These are phyloP conservation scores for Letharia columbiana DNA, from an alignment of 495 filamentous ascomycete species.

Conservation along the genomic window DNA sequence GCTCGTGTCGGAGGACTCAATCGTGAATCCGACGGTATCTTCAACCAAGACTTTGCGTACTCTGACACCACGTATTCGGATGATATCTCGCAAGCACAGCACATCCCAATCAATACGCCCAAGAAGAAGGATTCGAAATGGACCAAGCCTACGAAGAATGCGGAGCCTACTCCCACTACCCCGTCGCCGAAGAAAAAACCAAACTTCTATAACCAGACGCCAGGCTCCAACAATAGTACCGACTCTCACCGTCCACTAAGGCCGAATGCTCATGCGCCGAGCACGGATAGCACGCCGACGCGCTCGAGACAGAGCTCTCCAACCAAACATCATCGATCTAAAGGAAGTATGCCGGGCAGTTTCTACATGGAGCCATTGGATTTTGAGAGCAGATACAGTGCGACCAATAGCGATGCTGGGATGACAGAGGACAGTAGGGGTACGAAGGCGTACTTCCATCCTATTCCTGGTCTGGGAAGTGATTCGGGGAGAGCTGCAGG, in stretches of 20 bases:
- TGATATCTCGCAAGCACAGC: slow-evolving; percentile 32
- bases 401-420: slow-evolving; percentile 38
- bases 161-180: slow-evolving; percentile 4
- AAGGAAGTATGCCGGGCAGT: slow-evolving; percentile 29
- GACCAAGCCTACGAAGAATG: slow-evolving; percentile 2
- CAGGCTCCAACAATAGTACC: slow-evolving; percentile 44
- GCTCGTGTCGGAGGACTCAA: slow-evolving; percentile 83
- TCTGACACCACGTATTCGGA: slow-evolving; percentile 24
- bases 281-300: slow-evolving; percentile 30
- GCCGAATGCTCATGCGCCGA: slow-evolving; percentile 33
- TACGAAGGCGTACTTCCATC: slow-evolving; percentile 73
- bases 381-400: slow-evolving; percentile 32
- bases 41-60: slow-evolving; percentile 55
- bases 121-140: background rate
- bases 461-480: slow-evolving; percentile 63
- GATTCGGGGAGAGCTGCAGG: slow-evolving; percentile 32
- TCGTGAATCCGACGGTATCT: slow-evolving; percentile 61
- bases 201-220: slow-evolving; percentile 39
- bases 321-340: slow-evolving; percentile 31
- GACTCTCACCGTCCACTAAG: slow-evolving; percentile 48
- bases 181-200: slow-evolving; percentile 35
- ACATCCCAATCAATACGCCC: slow-evolving; percentile 20
- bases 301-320: slow-evolving; percentile 27
- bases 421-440: slow-evolving; percentile 54
- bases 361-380: slow-evolving; percentile 52